Evolutionary conservation across 768 basidiomycete species (phyloP).

Genomic region (Leccinellum rugosiceps): DNA sequence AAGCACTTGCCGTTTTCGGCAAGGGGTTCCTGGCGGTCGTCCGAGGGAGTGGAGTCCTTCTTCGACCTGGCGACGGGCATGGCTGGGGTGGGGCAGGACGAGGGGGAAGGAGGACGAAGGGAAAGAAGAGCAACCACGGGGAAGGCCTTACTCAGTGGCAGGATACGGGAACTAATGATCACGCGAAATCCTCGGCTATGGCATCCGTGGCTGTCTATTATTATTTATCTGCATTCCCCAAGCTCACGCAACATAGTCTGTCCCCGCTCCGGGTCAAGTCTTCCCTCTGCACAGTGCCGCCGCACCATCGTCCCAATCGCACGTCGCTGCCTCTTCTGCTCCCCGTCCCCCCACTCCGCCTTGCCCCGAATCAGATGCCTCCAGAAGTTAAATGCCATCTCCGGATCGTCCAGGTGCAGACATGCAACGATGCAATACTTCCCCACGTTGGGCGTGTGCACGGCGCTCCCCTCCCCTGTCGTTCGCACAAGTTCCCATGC

Average conservation of each 20-base stretch:
- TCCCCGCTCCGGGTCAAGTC: slow-evolving; percentile 20
- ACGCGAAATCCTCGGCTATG: background rate
- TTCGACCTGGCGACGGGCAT: slow-evolving; percentile 70
- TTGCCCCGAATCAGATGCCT: slow-evolving; percentile 40
- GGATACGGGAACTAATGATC: background rate
- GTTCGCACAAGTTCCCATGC: slow-evolving; percentile 43
- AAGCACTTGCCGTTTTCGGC: slow-evolving; percentile 73
- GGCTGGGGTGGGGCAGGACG: slow-evolving; percentile 8
- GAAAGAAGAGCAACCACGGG: background rate
- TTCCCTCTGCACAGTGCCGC: slow-evolving; percentile 24
- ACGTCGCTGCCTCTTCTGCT: slow-evolving; percentile 43
- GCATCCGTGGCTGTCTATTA: background rate
- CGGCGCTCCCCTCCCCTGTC: slow-evolving; percentile 33
- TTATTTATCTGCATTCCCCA: background rate
- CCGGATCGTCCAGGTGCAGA: slow-evolving; percentile 46
- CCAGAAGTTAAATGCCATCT: slow-evolving; percentile 64
- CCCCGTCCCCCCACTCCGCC: slow-evolving; percentile 46
- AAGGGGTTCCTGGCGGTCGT: slow-evolving; percentile 56
- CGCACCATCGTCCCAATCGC: slow-evolving; percentile 38
- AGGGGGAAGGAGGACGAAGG: slow-evolving; percentile 16
- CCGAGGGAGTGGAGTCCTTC: slow-evolving; percentile 50
- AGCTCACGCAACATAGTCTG: slow-evolving; percentile 21
- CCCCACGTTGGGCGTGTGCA: slow-evolving; percentile 47
- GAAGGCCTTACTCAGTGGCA: background rate
- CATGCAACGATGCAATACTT: slow-evolving; percentile 49